Base-by-base conservation (phyloP, 345 rosid genomes). In the Arabis alpina region DNA sequence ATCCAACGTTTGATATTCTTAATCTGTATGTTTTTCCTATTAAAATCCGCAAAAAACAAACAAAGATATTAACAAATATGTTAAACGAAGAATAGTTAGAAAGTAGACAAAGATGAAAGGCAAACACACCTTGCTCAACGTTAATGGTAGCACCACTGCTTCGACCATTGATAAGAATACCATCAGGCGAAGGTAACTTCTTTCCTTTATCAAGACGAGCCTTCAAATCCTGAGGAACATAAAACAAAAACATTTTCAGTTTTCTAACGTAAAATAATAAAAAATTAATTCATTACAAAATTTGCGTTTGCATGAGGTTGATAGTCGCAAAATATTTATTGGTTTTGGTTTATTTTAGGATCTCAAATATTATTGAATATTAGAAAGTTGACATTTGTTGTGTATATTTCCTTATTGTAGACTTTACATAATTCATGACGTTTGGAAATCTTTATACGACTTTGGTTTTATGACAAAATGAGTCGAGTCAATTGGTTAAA, bases 131-230 rank as follows among this genome's bases (percentile, higher is more conserved):
- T 84, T 86, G 92, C 54, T 88, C 95, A 50, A 94, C 93, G 12
- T 75, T 91, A 16, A 94, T 73, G 36, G 74, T 58, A 27, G 85
- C 85, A 58, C 98, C 95, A 10, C 53, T 79, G 12, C 96, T 88
- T 0, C 94, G 85, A 2, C 99, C 99, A 56, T 94, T 94, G 80
- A 94, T 89, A 77, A 94, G 93, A 68, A 94, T 82, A 28, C 92
- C 97, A 57, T 89, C 91, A 47, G 98, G 89, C 51, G 76, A 71
- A 14, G 98, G 97, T 16, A 94, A 68, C 79, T 79, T 85, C 19
- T 61, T 81, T 2, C 99, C 99, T 8, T 64, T 6, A 55, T 94
- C 96, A 49, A 94, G 82, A 8, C 41, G 63, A 27, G 80, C 81
- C 70, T 34, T 86, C 82, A 94, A 80, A 41, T 52, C 76, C 99